phyloP scores from a whole-genome alignment of 1,284 basidiomycete species.

The Kwoniella shivajii region DNA sequence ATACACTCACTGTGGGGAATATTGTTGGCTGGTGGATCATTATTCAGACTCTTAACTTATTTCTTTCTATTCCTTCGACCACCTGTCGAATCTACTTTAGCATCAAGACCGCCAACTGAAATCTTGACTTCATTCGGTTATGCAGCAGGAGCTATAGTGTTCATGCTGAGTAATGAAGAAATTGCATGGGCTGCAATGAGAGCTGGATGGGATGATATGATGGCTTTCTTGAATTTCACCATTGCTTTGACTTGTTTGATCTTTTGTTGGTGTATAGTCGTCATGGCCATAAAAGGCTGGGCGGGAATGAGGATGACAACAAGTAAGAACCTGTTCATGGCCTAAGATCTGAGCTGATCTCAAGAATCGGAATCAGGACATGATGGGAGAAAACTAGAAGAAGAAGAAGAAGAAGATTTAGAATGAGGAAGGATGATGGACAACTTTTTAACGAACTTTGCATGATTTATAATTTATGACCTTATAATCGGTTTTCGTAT shows the following conservation, averaged over 20 bases:
- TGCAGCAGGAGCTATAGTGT: conserved; percentile 80
- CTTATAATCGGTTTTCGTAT: no score
- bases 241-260: conserved; percentile 79
- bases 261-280: conserved; percentile 73
- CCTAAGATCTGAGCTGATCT: not conserved
- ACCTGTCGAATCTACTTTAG: conserved; percentile 65
- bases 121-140: conserved; percentile 84
- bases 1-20: conserved; percentile 91
- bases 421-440: not conserved
- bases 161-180: conserved; percentile 91
- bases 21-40: conserved; percentile 74
- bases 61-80: conserved; percentile 86
- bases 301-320: conserved; percentile 34
- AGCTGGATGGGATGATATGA: conserved; percentile 76
- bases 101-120: conserved; percentile 93
- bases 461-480: no score
- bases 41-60: conserved; percentile 69
- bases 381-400: not conserved
- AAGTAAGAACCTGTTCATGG: not conserved
- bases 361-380: no score
- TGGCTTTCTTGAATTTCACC: conserved; percentile 48
- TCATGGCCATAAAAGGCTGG: conserved; percentile 79
- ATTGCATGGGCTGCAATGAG: conserved; percentile 90
- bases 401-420: not conserved
- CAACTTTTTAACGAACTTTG: no score